Conservation (phyloP, 2,329 filamentous ascomycete genomes). For the Fusarium devonianum region DNA sequence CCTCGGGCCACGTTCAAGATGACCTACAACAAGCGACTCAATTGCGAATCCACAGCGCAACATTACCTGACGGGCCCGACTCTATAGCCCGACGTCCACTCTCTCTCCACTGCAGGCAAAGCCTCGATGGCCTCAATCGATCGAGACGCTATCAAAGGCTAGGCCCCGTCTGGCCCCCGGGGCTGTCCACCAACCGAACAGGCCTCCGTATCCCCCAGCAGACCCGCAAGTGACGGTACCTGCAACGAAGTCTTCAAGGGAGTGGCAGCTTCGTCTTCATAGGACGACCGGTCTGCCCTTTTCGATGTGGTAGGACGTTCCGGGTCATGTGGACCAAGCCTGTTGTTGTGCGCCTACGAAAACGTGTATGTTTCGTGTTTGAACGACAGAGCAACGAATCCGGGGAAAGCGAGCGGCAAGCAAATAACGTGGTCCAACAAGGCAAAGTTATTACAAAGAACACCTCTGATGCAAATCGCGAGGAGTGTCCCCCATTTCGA, state of each 20-base stretch:
- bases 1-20: constrained; percentile 35
- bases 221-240: constrained; percentile 26
- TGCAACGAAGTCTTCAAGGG: constrained; percentile 27
- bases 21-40: constrained; percentile 9
- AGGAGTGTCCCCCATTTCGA: too few species aligned
- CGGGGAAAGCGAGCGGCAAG: constrained; percentile 12
- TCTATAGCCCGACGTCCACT: constrained; percentile 14
- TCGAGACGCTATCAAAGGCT: constrained; percentile 26
- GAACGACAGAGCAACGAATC: constrained; percentile 1
- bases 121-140: constrained; percentile 21
- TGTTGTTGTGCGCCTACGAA: constrained; percentile 19
- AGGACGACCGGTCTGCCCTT: constrained; percentile 7
- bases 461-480: too few species aligned
- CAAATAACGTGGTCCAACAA: constrained; percentile 15
- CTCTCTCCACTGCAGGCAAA: constrained; percentile 8
- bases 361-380: constrained; percentile 5
- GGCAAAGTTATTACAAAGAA: too few species aligned
- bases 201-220: constrained; percentile 16
- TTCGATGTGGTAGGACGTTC: constrained; percentile 24
- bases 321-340: constrained; percentile 15
- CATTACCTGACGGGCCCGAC: constrained; percentile 9
- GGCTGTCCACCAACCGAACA: constrained; percentile 10
- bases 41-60: not conserved
- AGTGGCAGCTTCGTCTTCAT: constrained; percentile 28
- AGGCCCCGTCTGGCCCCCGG: constrained; percentile 19